Evolutionary conservation across 169 alveolate species (phyloP).

Genomic region (Plasmodium inui): DNA sequence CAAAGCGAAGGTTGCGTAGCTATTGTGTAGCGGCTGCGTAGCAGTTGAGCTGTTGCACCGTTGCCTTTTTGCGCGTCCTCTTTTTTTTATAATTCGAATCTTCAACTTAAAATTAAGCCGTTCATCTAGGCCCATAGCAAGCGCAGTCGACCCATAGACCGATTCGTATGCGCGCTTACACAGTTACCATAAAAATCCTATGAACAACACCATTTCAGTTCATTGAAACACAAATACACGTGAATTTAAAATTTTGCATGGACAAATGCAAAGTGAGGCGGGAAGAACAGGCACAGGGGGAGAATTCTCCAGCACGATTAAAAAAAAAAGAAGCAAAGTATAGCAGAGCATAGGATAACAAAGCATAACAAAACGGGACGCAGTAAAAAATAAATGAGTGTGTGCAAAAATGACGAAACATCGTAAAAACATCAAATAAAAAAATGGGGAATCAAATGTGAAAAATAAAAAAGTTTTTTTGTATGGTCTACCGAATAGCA

Average conservation of each 20-base stretch:
- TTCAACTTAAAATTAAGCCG: neutral
- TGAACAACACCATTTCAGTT: neutral
- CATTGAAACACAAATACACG: neutral
- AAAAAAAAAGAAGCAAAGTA: neutral
- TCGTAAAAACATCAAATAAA: neutral
- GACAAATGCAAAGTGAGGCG: neutral
- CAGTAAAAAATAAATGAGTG: neutral
- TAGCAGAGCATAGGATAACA: neutral
- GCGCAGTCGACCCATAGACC: neutral
- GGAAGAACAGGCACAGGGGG: neutral
- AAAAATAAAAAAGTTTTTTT: neutral
- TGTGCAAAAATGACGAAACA: neutral
- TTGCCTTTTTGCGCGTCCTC: neutral
- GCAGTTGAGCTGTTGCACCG: neutral
- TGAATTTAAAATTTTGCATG: constrained; percentile 3
- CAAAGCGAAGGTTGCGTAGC: neutral
- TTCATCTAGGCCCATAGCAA: neutral
- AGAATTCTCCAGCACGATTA: neutral
- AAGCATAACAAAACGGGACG: neutral
- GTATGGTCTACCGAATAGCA: neutral
- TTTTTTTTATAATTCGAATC: neutral
- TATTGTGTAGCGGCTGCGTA: neutral
- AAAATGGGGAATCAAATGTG: neutral
- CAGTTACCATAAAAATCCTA: neutral
- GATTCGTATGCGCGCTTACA: neutral